Evolutionary conservation across 2,329 filamentous ascomycete genomes (phyloP), one percentile per base, ranked within the genome.

Genomic region (Emmonsiellopsis sp.): DNA sequence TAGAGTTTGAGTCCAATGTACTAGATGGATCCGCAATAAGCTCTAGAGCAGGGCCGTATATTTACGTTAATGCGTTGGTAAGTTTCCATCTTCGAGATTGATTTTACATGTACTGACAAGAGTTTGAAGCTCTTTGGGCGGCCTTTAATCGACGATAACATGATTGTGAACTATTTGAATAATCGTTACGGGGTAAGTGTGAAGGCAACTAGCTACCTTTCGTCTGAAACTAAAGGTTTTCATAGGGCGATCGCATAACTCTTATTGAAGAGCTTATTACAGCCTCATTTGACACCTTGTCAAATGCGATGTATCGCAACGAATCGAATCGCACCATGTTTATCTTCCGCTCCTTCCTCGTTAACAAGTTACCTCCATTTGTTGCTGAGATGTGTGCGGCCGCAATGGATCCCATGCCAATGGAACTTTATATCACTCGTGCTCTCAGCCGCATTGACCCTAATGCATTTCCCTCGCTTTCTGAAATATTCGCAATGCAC

Each of bases 281-380:
- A 8, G 88, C 90, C 1, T 85, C 90, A 0, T 97, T 98, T 63
- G 91, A 97, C 62, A 80, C 94, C 5, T 76, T 98, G 13, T 87
- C 90, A 37, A 95, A 95, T 63, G 86, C 87, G 5, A 87, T 92
- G 57, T 88, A 93, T 60, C 82, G 87, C 39, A 80, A 76, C 45
- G 81, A 85, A 62, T 73, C 79, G 7, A 67, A 69, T 14, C 75
- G 81, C 51, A 79, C 77, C 0, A 79, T 88, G 53, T 85, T 90
- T 55, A 72, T 92, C 14, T 77, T 95, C 50, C 85, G 89, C 37
- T 94, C 91, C 0, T 98, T 93, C 65, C 76, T 98, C 27, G 86
- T 94, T 60, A 82, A 90, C 79, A 78, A 83, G 62, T 68, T 88
- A 3, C 85, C 85, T 0, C 61, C 79, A 2, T 74, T 87, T 7